Evolutionary conservation across 2,329 filamentous ascomycete species (phyloP).

Genomic region (Penicillium sp.): DNA sequence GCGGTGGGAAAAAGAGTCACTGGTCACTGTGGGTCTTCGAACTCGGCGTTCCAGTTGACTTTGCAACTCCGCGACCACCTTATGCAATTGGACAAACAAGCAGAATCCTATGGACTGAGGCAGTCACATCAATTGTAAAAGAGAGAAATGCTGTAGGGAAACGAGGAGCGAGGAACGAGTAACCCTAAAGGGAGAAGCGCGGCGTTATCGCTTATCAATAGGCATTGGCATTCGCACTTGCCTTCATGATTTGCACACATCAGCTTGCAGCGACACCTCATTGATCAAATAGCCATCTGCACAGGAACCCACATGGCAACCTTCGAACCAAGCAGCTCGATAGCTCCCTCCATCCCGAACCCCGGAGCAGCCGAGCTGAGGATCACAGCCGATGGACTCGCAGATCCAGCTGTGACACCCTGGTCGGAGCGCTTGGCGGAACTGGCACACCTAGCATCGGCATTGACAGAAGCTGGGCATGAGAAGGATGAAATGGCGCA

Average conservation of each 20-base stretch:
- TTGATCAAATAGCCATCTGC: neutral
- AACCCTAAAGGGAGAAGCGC: slow-evolving; percentile 10
- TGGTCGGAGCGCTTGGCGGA: slow-evolving; percentile 28
- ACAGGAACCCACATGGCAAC: neutral
- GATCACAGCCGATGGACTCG: slow-evolving; percentile 7
- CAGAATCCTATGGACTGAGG: neutral
- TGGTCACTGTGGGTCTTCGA: slow-evolving; percentile 17
- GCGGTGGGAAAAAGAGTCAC: slow-evolving; percentile 23
- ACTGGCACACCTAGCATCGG: slow-evolving; percentile 30
- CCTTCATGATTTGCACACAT: too few relatives aligned
- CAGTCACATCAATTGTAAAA: neutral
- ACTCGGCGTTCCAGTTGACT: neutral
- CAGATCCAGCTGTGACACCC: slow-evolving; percentile 1
- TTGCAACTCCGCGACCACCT: neutral
- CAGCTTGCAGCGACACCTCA: neutral
- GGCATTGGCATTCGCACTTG: neutral
- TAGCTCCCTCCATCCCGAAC: slow-evolving; percentile 20
- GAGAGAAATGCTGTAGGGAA: neutral
- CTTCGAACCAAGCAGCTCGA: neutral
- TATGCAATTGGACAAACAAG: neutral
- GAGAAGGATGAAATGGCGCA: slow-evolving; percentile 3
- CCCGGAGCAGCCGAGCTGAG: slow-evolving; percentile 23
- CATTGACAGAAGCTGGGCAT: neutral
- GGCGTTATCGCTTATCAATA: slow-evolving; percentile 18
- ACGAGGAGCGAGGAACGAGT: neutral